Percentiles rank a stretch among this genome's conserved stretches.
Evolutionary conservation across 768 basidiomycete species (phyloP).

Genomic region (Mycena indigotica): DNA sequence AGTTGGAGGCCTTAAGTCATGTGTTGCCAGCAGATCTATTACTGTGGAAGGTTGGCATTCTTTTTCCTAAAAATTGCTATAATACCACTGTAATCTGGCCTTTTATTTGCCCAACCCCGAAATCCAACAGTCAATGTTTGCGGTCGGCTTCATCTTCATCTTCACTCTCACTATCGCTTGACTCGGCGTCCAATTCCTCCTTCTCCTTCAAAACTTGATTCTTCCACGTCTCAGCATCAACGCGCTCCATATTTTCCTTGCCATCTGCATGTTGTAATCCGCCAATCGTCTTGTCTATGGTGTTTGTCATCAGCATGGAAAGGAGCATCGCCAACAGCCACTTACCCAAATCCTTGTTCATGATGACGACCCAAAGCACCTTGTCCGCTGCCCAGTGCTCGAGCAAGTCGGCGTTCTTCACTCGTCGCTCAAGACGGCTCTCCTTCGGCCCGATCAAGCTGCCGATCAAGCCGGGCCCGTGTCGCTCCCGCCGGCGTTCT

Average conservation of each 20-base stretch:
- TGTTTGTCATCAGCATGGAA: neutral
- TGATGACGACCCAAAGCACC: conserved; percentile 28
- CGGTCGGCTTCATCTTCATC: conserved; percentile 1
- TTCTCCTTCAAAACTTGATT: conserved; percentile 6
- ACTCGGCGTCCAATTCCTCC: conserved; percentile 11
- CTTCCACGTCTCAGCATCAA: conserved; percentile 7
- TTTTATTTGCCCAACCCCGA: too few species aligned
- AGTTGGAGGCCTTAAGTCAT: too few species aligned
- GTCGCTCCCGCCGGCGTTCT: neutral
- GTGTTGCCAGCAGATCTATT: too few species aligned
- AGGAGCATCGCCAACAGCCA: neutral
- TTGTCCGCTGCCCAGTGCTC: conserved; percentile 26
- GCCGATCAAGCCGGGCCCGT: neutral
- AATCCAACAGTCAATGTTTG: too few species aligned
- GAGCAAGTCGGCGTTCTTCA: conserved; percentile 24
- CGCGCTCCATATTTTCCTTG: conserved; percentile 7
- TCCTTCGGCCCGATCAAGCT: conserved; percentile 8
- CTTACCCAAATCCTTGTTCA: conserved; percentile 26
- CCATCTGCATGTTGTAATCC: conserved; percentile 24
- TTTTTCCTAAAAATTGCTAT: too few species aligned
- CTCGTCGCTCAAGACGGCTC: conserved; percentile 17
- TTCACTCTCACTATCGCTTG: conserved; percentile 6
- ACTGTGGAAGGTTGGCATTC: too few species aligned
- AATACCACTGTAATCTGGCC: too few species aligned
- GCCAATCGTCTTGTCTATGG: conserved; percentile 22